Evolutionary conservation across 2,329 filamentous ascomycete genomes (phyloP).

Genomic region (Colletotrichum sp.): DNA sequence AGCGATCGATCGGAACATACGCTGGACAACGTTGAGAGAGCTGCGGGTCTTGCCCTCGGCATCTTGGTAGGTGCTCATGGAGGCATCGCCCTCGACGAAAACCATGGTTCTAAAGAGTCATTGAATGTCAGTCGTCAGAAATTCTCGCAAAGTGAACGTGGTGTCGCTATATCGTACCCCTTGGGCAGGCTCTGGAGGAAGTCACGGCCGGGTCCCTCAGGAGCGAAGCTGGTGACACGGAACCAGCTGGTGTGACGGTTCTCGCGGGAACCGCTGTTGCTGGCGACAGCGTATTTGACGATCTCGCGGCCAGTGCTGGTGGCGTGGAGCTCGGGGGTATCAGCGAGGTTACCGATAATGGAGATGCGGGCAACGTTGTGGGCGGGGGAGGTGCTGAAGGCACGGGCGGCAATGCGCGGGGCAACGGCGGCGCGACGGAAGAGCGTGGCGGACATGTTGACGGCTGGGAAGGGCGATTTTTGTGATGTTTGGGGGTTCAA

Average conservation of each 20-base stretch:
- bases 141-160: not conserved
- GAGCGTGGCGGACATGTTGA: conserved; percentile 52
- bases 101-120: conserved; percentile 68
- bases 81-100: conserved; percentile 83
- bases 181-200: conserved; percentile 77
- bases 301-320: conserved; percentile 76
- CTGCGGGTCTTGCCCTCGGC: conserved; percentile 71
- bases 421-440: conserved; percentile 56
- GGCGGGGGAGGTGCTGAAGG: conserved; percentile 76
- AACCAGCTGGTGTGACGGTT: conserved; percentile 87
- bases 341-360: conserved; percentile 84
- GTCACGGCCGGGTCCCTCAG: conserved; percentile 73
- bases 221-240: conserved; percentile 73
- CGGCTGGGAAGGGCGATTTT: not conserved
- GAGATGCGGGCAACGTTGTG: conserved; percentile 79
- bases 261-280: conserved; percentile 68
- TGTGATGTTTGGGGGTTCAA: not conserved
- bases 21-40: conserved; percentile 75
- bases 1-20: conserved; percentile 59
- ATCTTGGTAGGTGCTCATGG: conserved; percentile 70
- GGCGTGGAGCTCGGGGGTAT: conserved; percentile 75
- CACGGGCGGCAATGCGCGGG: conserved; percentile 58
- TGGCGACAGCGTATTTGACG: conserved; percentile 79
- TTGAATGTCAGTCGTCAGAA: not conserved
- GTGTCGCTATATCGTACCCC: conserved; percentile 69